phyloP scores from a whole-genome alignment of 306 rosid species.

The Astragalus glycyphyllos region DNA sequence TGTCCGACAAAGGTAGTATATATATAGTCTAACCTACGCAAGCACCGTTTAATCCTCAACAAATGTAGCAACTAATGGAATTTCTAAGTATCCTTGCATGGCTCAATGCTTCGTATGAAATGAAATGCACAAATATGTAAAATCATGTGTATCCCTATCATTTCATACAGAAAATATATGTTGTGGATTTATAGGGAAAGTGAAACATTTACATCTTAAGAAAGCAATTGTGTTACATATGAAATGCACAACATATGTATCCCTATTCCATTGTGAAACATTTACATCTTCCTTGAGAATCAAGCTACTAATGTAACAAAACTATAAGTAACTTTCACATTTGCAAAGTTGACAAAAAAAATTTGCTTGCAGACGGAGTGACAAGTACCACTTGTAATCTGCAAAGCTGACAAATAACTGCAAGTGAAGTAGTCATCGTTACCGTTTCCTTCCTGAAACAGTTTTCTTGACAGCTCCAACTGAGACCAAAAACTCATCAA shows the following conservation, averaged over 20 bases:
- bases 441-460: constrained; percentile 73
- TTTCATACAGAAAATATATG: constrained; percentile 20
- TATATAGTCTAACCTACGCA: no score
- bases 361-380: no score
- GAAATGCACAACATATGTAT: constrained; percentile 23
- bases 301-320: constrained; percentile 40
- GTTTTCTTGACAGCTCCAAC: constrained; percentile 95
- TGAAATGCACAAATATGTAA: constrained; percentile 32
- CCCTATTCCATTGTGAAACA: constrained; percentile 32
- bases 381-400: background rate
- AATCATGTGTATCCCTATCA: background rate
- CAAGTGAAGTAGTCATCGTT: constrained; percentile 23
- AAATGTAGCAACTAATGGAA: no score
- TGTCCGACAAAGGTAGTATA: no score
- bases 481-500: constrained; percentile 83
- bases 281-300: constrained; percentile 44
- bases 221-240: background rate
- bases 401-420: constrained; percentile 34
- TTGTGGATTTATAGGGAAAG: background rate
- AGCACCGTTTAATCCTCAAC: no score
- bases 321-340: constrained; percentile 36
- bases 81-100: no score
- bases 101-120: background rate
- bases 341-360: constrained; percentile 11
- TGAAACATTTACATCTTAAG: constrained; percentile 2